These are phyloP conservation scores for Nemania sp. DNA, from an alignment of 2,329 filamentous ascomycete genomes.

Conservation along the genomic window DNA sequence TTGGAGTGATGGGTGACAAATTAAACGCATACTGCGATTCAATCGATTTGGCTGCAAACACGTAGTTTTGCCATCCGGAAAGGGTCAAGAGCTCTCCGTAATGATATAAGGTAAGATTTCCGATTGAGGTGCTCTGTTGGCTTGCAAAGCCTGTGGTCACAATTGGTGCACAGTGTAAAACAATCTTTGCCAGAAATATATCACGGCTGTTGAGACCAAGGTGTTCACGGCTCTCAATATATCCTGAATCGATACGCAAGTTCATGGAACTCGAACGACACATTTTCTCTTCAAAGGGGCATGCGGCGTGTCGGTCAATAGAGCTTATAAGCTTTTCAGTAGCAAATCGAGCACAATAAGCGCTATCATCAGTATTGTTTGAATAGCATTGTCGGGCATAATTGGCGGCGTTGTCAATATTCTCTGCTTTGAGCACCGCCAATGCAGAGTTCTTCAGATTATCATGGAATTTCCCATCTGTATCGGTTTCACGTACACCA, in stretches of 20 bases:
- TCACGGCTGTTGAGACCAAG: background rate
- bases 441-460: background rate
- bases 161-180: background rate
- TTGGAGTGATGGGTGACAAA: no score
- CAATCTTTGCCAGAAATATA: background rate
- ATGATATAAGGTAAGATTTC: background rate
- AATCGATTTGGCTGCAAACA: background rate
- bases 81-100: background rate
- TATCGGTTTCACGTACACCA: no score
- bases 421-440: background rate
- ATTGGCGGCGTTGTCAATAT: conserved; percentile 16
- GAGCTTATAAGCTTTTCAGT: background rate
- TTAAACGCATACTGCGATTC: background rate
- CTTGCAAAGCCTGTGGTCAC: background rate
- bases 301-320: background rate
- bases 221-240: background rate
- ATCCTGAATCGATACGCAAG: background rate
- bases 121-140: background rate
- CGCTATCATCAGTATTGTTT: background rate
- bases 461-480: no score
- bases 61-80: background rate
- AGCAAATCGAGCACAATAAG: conserved; percentile 6
- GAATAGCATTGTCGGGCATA: conserved; percentile 24
- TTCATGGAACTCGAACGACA: background rate
- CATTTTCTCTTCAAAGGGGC: conserved; percentile 2